Evolutionary conservation across 306 rosid species (phyloP), one percentile per base, ranked within the genome.

Genomic region (Herpetospermum pedunculosum): DNA sequence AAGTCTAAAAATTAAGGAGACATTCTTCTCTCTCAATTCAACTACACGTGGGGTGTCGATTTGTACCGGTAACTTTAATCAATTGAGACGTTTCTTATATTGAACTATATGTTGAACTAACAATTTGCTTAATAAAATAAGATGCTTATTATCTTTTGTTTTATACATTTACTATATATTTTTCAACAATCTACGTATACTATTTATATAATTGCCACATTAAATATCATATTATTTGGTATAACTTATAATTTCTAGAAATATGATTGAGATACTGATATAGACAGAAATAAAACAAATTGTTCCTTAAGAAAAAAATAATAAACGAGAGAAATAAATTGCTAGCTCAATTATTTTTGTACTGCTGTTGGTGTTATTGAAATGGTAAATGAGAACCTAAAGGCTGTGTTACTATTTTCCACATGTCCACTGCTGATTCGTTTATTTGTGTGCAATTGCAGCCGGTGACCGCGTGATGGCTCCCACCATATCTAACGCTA

Each of bases 401-500:
- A 8, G 59, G 15, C 16, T 50, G 30, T 53, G 59, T 2, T 23
- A 10, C 2, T 19, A 9, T 52, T 19, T 44, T n/a, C n/a, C n/a
- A 14, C 18, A 6, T 4, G 18, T 44, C 13, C n/a, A 3, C 14
- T 4, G n/a, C 3, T 8, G 6, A 25, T 23, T 8, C 11, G 38
- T 58, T 58, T 29, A 58, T 5, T 15, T 58, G 21, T 58, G 38
- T 14, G 37, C 65, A 29, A 58, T 6, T 29, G 46, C 14, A 37
- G 74, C 74, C 54, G 74, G 74, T 43, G 74, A 69, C 37, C 29
- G 54, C n/a, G 74, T 69, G 38, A 26, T 43, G 21, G 74, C 74
- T 41, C 38, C 74, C 74, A 69, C 55, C 74, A 69, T 69, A 12
- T 69, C 74, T 16, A 69, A 69, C 55, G 74, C 74, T 41, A 69